Conservation (phyloP, 2,329 filamentous ascomycete genomes). For the Biscogniauxia sp. region DNA sequence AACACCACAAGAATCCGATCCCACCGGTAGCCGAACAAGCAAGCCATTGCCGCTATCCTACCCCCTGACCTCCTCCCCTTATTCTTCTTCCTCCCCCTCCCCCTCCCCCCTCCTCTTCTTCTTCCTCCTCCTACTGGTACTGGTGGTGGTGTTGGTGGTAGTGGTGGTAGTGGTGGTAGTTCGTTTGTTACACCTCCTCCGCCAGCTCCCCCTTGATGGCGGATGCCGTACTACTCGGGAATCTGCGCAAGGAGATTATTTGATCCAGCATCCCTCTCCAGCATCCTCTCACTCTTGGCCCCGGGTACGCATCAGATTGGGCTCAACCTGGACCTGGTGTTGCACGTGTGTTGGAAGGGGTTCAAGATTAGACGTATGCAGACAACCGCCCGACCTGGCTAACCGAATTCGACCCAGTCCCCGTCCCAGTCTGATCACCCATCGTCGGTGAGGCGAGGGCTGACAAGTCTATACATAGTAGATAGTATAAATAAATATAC, state of each 20-base stretch:
- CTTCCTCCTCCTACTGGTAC: too few species aligned
- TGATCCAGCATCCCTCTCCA: constrained; percentile 20
- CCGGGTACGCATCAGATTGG: neutral
- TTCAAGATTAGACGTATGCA: constrained; percentile 21
- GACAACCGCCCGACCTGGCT: constrained; percentile 17
- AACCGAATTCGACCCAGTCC: constrained; percentile 20
- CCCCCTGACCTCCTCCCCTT: constrained; percentile 1
- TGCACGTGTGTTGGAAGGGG: constrained; percentile 18
- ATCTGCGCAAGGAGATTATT: constrained; percentile 25
- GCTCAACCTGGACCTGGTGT: constrained; percentile 9
- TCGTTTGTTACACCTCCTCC: constrained; percentile 12
- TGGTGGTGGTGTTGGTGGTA: too few species aligned
- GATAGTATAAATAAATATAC: too few species aligned
- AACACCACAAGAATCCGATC: constrained; percentile 9
- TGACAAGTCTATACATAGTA: neutral
- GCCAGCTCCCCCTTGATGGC: constrained; percentile 18
- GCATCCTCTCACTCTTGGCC: constrained; percentile 13
- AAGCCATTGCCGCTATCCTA: too few species aligned
- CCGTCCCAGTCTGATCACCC: constrained; percentile 7
- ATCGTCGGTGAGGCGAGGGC: neutral
- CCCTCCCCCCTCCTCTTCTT: constrained; percentile 17
- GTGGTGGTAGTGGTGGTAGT: neutral
- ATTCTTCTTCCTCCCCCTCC: constrained; percentile 8
- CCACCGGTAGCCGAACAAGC: constrained; percentile 7
- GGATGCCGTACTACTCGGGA: constrained; percentile 21